Base-by-base conservation (phyloP, 345 rosid species). In the Salix suchowensis region DNA sequence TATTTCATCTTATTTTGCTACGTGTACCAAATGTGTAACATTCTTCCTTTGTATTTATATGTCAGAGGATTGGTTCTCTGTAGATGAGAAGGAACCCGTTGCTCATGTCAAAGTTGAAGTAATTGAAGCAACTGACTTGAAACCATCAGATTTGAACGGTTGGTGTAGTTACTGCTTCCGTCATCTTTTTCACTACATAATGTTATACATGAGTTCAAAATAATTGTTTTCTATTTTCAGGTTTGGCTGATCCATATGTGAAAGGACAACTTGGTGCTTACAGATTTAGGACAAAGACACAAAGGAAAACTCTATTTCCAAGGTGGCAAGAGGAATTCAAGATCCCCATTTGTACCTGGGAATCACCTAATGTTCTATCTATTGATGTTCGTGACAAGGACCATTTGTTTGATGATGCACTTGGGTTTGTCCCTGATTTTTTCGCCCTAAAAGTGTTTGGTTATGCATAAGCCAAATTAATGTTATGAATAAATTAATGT, bases 191-290 rank as follows among this genome's bases (percentile, higher is more conserved):
- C 5, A 4, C 58, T 42, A 9, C 32, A 36, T 54, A 36, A 71
- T 70, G 36, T 40, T 77, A 13, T 66, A 16, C 5, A 26, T 74
- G 50, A 37, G 40, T 68, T 50, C 21, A 39, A 28, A 71, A 50
- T 67, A 12, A 71, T 50, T 79, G 34, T 75, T 52, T 67, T 70
- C 48, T 70, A 24, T 67, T 74, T 87, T 78, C 92, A 96, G 99
- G 99, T 73, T 85, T 92, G 77, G 87, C 98, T 73, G 97, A 93
- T 87, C 99, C 99, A 39, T 96, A 93, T 36, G 97, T 93, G 82
- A 96, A 92, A 85, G 99, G 99, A 72, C 88, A 89, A 77, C 88
- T 93, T 75, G 97, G 99, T 21, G 76, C 88, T 8, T 91, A 89
- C 84, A 87, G 90, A 76, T 91, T 96, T 82, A 91, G 84, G 85